Conservation (phyloP, 106 monocot species). For the Allium sativum region DNA sequence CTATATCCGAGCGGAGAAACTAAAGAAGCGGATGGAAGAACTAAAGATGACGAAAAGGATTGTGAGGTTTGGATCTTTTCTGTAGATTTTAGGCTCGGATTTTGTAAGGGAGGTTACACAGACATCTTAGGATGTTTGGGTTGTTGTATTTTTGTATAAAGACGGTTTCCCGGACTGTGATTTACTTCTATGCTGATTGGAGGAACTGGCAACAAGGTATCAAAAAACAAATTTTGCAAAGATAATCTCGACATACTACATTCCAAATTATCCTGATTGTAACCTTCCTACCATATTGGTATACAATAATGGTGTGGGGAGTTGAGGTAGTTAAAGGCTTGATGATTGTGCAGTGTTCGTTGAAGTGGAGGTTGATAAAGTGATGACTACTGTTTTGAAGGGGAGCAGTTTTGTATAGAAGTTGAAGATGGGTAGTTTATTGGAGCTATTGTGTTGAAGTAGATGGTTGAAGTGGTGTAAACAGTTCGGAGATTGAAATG, state of each 20-base stretch:
- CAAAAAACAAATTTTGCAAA: constrained; percentile 90
- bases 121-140: constrained; percentile 49
- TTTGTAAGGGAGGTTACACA: constrained; percentile 65
- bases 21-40: constrained; percentile 79
- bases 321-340: no score
- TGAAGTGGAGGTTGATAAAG: no score
- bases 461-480: no score
- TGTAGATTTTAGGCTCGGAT: constrained; percentile 43
- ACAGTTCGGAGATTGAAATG: no score
- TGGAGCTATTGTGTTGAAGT: no score
- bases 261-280: constrained; percentile 87
- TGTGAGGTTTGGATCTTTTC: constrained; percentile 42
- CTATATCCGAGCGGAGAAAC: no score
- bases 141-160: constrained; percentile 66
- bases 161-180: constrained; percentile 69
- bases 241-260: constrained; percentile 92
- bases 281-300: constrained; percentile 89
- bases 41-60: constrained; percentile 49
- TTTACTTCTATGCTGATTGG: constrained; percentile 64
- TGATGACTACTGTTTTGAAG: no score
- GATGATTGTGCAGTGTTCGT: no score
- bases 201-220: constrained; percentile 77
- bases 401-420: no score
- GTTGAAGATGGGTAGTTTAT: no score
- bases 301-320: constrained; percentile 83